These are phyloP conservation scores for Metschnikowia kunwiensis DNA, from an alignment of 805 yeast genomes.

Conservation along the genomic window DNA sequence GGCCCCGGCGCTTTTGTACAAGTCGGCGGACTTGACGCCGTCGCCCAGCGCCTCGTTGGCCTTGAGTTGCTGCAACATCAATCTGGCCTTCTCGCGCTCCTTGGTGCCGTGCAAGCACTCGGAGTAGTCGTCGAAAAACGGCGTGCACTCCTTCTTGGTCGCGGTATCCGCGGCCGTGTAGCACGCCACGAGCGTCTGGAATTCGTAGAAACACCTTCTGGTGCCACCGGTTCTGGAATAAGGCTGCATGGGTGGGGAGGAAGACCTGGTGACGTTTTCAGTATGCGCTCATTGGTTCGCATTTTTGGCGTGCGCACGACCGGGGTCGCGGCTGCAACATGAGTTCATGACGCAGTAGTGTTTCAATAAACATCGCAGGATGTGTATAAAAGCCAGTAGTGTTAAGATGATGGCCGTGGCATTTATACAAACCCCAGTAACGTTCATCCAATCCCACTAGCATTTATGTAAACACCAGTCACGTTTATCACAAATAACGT, in stretches of 20 bases:
- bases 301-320: slow-evolving; percentile 14
- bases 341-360: too few relatives aligned
- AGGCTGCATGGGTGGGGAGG: slow-evolving; percentile 36
- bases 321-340: too few relatives aligned
- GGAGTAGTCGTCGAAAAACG: slow-evolving; percentile 44
- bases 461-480: too few relatives aligned
- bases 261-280: slow-evolving; percentile 2
- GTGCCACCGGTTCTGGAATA: slow-evolving; percentile 48
- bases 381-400: too few relatives aligned
- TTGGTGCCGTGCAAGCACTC: slow-evolving; percentile 47
- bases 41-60: slow-evolving; percentile 40
- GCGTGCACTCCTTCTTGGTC: slow-evolving; percentile 40
- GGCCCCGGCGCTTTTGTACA: slow-evolving; percentile 40
- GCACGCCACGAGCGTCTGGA: slow-evolving; percentile 43
- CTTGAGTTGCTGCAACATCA: slow-evolving; percentile 45
- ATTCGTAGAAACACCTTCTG: slow-evolving; percentile 47
- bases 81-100: slow-evolving; percentile 44
- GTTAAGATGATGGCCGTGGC: too few relatives aligned
- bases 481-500: too few relatives aligned
- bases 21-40: slow-evolving; percentile 43
- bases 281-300: slow-evolving; percentile 14
- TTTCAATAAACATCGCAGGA: too few relatives aligned
- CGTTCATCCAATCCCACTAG: too few relatives aligned
- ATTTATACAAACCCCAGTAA: too few relatives aligned
- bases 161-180: slow-evolving; percentile 45